Conservation (phyloP, 192 early-diverging fungal genomes). For the Backusella macrospora region DNA sequence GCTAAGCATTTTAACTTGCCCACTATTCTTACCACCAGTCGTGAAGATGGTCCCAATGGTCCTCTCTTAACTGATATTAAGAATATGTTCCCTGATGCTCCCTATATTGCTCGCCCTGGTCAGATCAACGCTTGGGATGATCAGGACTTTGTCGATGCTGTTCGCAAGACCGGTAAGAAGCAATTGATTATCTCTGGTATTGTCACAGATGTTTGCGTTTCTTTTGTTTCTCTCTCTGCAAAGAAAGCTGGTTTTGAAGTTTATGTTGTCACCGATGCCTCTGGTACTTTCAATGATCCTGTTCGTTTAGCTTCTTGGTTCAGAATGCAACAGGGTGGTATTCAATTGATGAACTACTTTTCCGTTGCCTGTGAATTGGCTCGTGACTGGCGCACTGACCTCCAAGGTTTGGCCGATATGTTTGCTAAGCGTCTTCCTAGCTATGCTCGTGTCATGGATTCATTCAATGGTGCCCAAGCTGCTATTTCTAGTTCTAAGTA, state of each 20-base stretch:
- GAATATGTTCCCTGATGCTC: slow-evolving; percentile 35
- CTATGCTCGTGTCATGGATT: slow-evolving; percentile 33
- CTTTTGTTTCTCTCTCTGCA: slow-evolving; percentile 39
- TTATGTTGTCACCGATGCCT: slow-evolving; percentile 40
- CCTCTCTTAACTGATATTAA: slow-evolving; percentile 26
- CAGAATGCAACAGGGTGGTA: slow-evolving; percentile 32
- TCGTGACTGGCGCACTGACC: slow-evolving; percentile 34
- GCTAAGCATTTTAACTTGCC: slow-evolving; percentile 29
- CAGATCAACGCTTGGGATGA: slow-evolving; percentile 42
- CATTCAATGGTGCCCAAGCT: slow-evolving; percentile 28
- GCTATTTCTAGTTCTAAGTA: neutral
- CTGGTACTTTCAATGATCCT: slow-evolving; percentile 37
- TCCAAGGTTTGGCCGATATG: slow-evolving; percentile 30
- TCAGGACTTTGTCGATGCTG: slow-evolving; percentile 30
- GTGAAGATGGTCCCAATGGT: slow-evolving; percentile 37
- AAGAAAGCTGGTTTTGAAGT: slow-evolving; percentile 40
- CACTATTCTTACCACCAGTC: slow-evolving; percentile 35
- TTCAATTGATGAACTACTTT: slow-evolving; percentile 39
- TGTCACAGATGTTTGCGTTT: slow-evolving; percentile 40
- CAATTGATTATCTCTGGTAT: slow-evolving; percentile 40
- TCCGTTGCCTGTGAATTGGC: slow-evolving; percentile 36
- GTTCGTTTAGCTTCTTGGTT: slow-evolving; percentile 36
- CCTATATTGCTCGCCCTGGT: slow-evolving; percentile 34
- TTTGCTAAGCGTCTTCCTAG: slow-evolving; percentile 31
- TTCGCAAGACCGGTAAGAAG: slow-evolving; percentile 37